These are phyloP conservation scores for Fennellomyces sp. DNA, from an alignment of 371 early-diverging fungal genomes.

Conservation along the genomic window DNA sequence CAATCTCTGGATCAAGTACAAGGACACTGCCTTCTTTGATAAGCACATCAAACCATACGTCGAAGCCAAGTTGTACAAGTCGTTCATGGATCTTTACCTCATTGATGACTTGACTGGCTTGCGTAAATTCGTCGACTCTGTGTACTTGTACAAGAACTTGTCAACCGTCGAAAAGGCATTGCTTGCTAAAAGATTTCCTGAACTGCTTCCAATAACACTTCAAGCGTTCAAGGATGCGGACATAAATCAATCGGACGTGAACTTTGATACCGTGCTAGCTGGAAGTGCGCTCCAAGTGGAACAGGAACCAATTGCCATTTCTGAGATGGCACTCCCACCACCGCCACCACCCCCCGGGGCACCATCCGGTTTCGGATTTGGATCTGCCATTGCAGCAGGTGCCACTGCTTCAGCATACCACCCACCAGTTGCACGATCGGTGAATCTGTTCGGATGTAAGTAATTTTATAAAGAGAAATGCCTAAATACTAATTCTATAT, in stretches of 20 bases:
- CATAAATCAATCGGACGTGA: slow-evolving; percentile 11
- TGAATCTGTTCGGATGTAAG: too few species aligned
- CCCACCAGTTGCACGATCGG: too few species aligned
- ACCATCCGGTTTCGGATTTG: too few species aligned
- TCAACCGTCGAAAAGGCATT: slow-evolving; percentile 49
- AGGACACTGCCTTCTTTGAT: slow-evolving; percentile 50
- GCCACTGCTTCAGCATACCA: too few species aligned
- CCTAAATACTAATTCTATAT: too few species aligned
- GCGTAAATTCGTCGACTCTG: slow-evolving; percentile 26
- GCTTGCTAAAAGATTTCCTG: slow-evolving; percentile 39
- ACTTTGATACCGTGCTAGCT: slow-evolving; percentile 24
- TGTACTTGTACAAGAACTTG: slow-evolving; percentile 37
- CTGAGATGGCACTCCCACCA: too few species aligned
- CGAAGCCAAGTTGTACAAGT: slow-evolving; percentile 53
- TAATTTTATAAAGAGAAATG: too few species aligned
- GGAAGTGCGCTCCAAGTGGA: slow-evolving; percentile 13
- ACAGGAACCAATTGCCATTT: too few species aligned
- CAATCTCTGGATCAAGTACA: slow-evolving; percentile 59
- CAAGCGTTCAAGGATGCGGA: slow-evolving; percentile 33
- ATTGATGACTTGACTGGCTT: slow-evolving; percentile 30
- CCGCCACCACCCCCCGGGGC: too few species aligned
- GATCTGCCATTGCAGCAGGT: too few species aligned
- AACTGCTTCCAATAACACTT: slow-evolving; percentile 24
- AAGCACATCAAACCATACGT: slow-evolving; percentile 40
- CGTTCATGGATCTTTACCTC: slow-evolving; percentile 56